Evolutionary conservation across 306 rosid species (phyloP), one percentile per base, ranked within the genome.

Genomic region (Malus domestica): DNA sequence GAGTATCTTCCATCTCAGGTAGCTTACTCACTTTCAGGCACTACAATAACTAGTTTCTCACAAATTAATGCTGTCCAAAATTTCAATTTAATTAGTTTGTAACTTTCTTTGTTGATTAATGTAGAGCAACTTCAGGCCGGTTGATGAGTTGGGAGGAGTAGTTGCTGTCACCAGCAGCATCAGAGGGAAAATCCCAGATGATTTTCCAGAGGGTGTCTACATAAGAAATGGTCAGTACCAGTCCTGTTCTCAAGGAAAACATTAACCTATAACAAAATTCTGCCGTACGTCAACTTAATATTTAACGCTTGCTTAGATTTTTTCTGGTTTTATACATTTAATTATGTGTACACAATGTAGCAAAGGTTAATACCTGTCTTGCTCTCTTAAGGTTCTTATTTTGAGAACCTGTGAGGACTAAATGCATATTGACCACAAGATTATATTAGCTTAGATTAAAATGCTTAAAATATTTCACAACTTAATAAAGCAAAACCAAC

Each of bases 1-100:
- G 87, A 90, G 6, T 67, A 89, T 81, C 91, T 83, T 69, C 89
- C 93, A 70, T 85, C 88, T 79, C 89, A 87, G 93, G 93, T 87
- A 87, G 40, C 54, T 46, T 13, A 2, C 5, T 15, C 23, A 5
- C 11, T 22, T 67, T 42, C 49, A 40, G 71, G 51, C 54, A 67
- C 20, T 8, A 20, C 16, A 13, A 15, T 46, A 46, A 16, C 54
- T 42, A 20, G 30, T 19, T 27, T 67, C 30, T 9, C 42, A 35
- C 19, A 15, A n/a, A 9, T 67, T 25, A 62, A 5, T 19, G 4
- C 16, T 20, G 35, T 16, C 15, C 11, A 18, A 13, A 10, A 44
- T 32, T 71, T 9, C 5, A 52, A 32, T n/a, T 32, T 19, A 58
- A 46, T 46, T 46, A 46, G 4, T 11, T 19, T 55, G 1, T 2